Evolutionary conservation across 805 yeast genomes (phyloP).

Genomic region (Candida quercuum): DNA sequence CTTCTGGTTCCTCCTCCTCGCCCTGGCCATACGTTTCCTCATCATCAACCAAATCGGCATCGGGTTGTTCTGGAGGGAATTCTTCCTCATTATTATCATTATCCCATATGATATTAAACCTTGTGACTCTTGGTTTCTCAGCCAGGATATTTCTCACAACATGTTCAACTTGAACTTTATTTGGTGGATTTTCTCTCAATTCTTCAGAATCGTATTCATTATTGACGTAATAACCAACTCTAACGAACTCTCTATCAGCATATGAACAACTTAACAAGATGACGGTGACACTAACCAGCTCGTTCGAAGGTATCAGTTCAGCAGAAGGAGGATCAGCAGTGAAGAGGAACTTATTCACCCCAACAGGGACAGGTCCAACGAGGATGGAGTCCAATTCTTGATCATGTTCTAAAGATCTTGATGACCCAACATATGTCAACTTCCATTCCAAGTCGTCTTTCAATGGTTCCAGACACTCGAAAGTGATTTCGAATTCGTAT

Average conservation of each 20-base stretch:
- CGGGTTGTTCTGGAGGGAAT: slow-evolving; percentile 75
- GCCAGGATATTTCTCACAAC: slow-evolving; percentile 93
- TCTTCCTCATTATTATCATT: slow-evolving; percentile 62
- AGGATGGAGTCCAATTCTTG: slow-evolving; percentile 92
- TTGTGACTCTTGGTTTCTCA: slow-evolving; percentile 94
- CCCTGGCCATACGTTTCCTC: slow-evolving; percentile 57
- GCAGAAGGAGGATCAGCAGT: slow-evolving; percentile 97
- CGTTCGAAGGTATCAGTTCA: slow-evolving; percentile 92
- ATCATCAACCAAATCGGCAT: slow-evolving; percentile 55
- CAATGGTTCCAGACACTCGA: slow-evolving; percentile 91
- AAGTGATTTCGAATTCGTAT: slow-evolving; percentile 94
- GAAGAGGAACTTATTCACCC: slow-evolving; percentile 87
- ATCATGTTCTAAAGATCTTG: slow-evolving; percentile 90
- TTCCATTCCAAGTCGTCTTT: slow-evolving; percentile 92
- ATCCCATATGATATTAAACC: slow-evolving; percentile 97
- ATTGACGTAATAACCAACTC: slow-evolving; percentile 97
- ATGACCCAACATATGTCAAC: slow-evolving; percentile 92
- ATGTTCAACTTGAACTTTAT: slow-evolving; percentile 87
- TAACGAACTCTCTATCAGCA: slow-evolving; percentile 88
- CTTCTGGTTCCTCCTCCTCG: slow-evolving; percentile 39
- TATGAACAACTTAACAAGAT: slow-evolving; percentile 89
- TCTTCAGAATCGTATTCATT: slow-evolving; percentile 95
- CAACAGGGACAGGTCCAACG: slow-evolving; percentile 99
- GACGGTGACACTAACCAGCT: slow-evolving; percentile 91
- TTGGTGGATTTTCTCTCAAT: slow-evolving; percentile 87